Base-by-base conservation (phyloP, 73 alveolate species). In the Uronychia binucleata region DNA sequence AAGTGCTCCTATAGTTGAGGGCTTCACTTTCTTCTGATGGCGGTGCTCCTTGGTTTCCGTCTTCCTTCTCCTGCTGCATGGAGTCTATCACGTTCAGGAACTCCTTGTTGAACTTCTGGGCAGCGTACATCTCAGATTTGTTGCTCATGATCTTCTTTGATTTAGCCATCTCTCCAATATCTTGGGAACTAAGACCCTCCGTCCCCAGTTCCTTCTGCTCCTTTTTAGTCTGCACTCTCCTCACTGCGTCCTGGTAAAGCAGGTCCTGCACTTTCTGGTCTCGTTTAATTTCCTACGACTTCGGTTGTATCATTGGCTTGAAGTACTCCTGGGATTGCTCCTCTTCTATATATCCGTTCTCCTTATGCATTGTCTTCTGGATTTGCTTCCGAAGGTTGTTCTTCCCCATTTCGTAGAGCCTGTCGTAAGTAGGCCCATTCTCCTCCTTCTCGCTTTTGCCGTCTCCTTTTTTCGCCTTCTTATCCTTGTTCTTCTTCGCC, bases 101-200 rank as follows among this genome's bases (percentile, higher is more conserved):
- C 79, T 83, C 90, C 33, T 82, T 83, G 26, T 32, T 74, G 81
- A 83, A 83, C 33, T 83, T 83, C 13, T 57, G 78, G n/a, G 60
- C 77, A n/a, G 75, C 34, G 60, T 83, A 83, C 59, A 75, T 83
- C 60, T 83, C 90, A 26, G 83, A 30, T 1, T 31, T 14, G 58
- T 33, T 1, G 60, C 75, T 83, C 11, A 76, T 83, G 31, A 75
- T 67, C 57, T 83, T 83, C 30, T 79, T 83, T 33, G 0, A 0
- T 11, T 76, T 26, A 11, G n/a, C 67, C n/a, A 11, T 19, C 19
- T 46, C 67, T 46, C 19, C 67, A 46, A 46, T 19, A 46, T 5
- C 19, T 46, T 5, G 19, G 5, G n/a, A 46, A 11, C 67, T 46
- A 46, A 5, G 67, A 26, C 33, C 28, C 30, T 74, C 34, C 29